Evolutionary conservation across 768 basidiomycete species (phyloP).

Genomic region (Collybia mongolica): DNA sequence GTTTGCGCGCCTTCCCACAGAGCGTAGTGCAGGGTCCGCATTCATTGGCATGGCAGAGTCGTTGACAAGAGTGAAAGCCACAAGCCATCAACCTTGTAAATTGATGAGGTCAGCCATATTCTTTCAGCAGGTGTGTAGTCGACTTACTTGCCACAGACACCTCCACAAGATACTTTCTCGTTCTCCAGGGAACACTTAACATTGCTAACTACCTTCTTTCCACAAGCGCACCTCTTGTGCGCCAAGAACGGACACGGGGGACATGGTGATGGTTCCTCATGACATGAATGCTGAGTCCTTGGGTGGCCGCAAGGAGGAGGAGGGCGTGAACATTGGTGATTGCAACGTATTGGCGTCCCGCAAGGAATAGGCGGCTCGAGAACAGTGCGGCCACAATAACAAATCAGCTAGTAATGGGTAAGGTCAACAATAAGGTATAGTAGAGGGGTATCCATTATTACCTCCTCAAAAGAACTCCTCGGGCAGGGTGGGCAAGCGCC

Average conservation of each 20-base stretch:
- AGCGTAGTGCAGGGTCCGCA: conserved; percentile 76
- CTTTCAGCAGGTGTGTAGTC: background rate
- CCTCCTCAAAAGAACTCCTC: conserved; percentile 91
- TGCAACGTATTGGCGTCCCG: conserved; percentile 75
- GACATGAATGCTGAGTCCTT: conserved; percentile 75
- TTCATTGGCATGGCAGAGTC: conserved; percentile 76
- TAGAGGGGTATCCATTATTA: conserved; percentile 18
- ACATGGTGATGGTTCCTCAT: conserved; percentile 66
- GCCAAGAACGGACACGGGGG: conserved; percentile 88
- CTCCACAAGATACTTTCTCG: conserved; percentile 84
- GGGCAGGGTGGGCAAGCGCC: conserved; percentile 83
- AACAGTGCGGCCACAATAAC: conserved; percentile 83
- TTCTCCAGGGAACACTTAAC: conserved; percentile 78
- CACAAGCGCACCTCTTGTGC: conserved; percentile 82
- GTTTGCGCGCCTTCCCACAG: conserved; percentile 85
- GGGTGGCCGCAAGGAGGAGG: conserved; percentile 82
- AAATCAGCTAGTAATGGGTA: conserved; percentile 52
- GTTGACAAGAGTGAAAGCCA: conserved; percentile 88
- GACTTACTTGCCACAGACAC: conserved; percentile 70
- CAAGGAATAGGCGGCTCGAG: conserved; percentile 89
- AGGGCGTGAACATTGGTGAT: conserved; percentile 73
- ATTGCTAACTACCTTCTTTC: conserved; percentile 78
- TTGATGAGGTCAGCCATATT: too few species aligned
- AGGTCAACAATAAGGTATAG: conserved; percentile 1
- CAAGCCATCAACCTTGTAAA: conserved; percentile 63